Conservation (phyloP, 257 asterid genomes). For the Misopates orontium region DNA sequence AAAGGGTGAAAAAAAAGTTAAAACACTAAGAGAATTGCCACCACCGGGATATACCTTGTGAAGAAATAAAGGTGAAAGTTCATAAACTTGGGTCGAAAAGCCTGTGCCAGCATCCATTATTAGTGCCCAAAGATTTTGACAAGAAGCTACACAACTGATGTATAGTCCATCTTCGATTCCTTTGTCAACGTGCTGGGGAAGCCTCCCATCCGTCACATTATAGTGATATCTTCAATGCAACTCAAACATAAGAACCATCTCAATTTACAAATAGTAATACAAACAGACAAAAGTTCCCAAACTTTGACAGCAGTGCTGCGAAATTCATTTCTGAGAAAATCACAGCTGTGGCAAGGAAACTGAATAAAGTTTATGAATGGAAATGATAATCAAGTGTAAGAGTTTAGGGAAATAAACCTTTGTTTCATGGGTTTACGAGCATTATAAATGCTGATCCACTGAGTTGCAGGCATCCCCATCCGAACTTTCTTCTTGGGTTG, state of each 20-base stretch:
- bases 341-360: too few relatives aligned
- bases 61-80: constrained; percentile 49
- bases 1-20: background rate
- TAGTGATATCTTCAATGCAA: constrained; percentile 50
- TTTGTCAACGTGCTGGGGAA: constrained; percentile 52
- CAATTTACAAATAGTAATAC: too few relatives aligned
- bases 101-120: constrained; percentile 74
- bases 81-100: constrained; percentile 50
- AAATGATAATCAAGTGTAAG: too few relatives aligned
- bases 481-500: constrained; percentile 59
- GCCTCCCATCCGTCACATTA: constrained; percentile 49
- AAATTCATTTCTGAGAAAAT: too few relatives aligned
- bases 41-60: constrained; percentile 39
- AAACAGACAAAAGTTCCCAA: too few relatives aligned
- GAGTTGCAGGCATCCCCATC: constrained; percentile 63
- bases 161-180: constrained; percentile 55
- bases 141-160: constrained; percentile 59
- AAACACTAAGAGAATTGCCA: background rate
- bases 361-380: too few relatives aligned
- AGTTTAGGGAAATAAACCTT: constrained; percentile 31
- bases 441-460: constrained; percentile 64
- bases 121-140: constrained; percentile 55
- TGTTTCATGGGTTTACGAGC: constrained; percentile 65
- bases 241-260: constrained; percentile 5
- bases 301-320: too few relatives aligned